These are phyloP conservation scores for Warburgia ugandensis DNA, from an alignment of 164 flowering plant genomes.

Conservation along the genomic window DNA sequence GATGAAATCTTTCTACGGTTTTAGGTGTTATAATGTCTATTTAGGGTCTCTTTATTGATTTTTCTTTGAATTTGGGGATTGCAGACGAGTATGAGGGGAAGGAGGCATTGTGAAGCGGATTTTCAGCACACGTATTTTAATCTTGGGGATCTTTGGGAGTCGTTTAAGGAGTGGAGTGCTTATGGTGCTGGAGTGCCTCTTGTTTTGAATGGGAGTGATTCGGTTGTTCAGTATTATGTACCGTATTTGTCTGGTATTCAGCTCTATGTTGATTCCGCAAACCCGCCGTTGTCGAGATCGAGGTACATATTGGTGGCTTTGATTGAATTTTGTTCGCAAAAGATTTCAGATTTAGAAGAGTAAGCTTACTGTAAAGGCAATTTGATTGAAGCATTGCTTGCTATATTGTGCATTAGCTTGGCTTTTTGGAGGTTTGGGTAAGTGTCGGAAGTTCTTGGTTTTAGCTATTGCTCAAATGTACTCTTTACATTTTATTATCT, in stretches of 20 bases:
- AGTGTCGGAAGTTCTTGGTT: too few relatives aligned
- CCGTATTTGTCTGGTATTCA: constrained; percentile 73
- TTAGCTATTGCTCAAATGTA: too few relatives aligned
- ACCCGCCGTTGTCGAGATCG: background rate
- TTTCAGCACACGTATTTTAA: constrained; percentile 27
- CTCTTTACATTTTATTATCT: too few relatives aligned
- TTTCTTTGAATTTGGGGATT: background rate
- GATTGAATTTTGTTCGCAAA: background rate
- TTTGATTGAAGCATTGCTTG: too few relatives aligned
- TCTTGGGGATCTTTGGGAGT: constrained; percentile 68
- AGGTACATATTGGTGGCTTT: background rate
- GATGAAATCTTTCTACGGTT: background rate
- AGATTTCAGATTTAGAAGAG: too few relatives aligned
- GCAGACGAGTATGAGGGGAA: constrained; percentile 35
- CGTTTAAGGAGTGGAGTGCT: constrained; percentile 61
- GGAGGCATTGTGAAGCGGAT: constrained; percentile 28
- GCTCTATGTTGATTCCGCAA: constrained; percentile 46
- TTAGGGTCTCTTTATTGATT: background rate
- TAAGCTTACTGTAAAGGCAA: too few relatives aligned
- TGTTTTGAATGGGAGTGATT: constrained; percentile 37
- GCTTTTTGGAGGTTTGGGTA: too few relatives aligned
- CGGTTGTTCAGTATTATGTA: constrained; percentile 57
- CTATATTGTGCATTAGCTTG: too few relatives aligned
- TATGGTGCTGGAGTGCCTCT: constrained; percentile 77
- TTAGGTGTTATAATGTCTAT: background rate